Percentiles rank a stretch among this genome's conserved stretches.
Conservation (phyloP, 805 yeast genomes). For the Zygoascus bituminiphila region DNA sequence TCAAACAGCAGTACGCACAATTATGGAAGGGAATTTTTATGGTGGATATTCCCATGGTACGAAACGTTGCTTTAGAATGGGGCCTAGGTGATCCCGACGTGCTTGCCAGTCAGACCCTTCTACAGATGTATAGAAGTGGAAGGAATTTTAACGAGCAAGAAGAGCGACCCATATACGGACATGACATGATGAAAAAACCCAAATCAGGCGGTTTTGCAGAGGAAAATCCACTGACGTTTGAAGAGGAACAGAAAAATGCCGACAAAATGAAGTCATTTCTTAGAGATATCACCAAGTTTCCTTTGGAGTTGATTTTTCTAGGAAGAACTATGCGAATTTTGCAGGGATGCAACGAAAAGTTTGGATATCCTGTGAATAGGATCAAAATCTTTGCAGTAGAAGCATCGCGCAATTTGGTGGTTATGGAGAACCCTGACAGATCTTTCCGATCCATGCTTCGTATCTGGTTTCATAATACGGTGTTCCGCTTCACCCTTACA, state of each 20-base stretch:
- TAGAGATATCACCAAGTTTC: slow-evolving; percentile 56
- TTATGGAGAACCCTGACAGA: neutral
- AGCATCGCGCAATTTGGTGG: slow-evolving; percentile 30
- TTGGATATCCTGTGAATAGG: slow-evolving; percentile 70
- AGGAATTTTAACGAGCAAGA: neutral
- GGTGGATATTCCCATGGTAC: slow-evolving; percentile 41
- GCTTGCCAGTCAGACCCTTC: slow-evolving; percentile 47
- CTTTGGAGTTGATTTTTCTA: slow-evolving; percentile 55
- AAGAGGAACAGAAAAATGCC: slow-evolving; percentile 36
- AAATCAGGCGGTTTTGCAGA: slow-evolving; percentile 23
- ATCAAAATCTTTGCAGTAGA: slow-evolving; percentile 52
- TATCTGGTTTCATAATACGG: slow-evolving; percentile 9
- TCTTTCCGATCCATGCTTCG: slow-evolving; percentile 2
- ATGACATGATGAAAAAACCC: neutral
- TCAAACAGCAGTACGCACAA: slow-evolving; percentile 47
- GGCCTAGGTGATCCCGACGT: slow-evolving; percentile 60
- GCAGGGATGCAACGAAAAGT: slow-evolving; percentile 56
- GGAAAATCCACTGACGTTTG: slow-evolving; percentile 24
- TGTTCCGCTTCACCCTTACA: slow-evolving; percentile 9
- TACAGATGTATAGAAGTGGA: slow-evolving; percentile 37
- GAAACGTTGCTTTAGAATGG: slow-evolving; percentile 48
- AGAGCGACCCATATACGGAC: neutral
- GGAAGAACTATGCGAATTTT: slow-evolving; percentile 68
- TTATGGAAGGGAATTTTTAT: slow-evolving; percentile 59
- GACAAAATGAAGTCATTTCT: slow-evolving; percentile 49